Evolutionary conservation across 768 basidiomycete species (phyloP).

Genomic region (Lentinula sp.): DNA sequence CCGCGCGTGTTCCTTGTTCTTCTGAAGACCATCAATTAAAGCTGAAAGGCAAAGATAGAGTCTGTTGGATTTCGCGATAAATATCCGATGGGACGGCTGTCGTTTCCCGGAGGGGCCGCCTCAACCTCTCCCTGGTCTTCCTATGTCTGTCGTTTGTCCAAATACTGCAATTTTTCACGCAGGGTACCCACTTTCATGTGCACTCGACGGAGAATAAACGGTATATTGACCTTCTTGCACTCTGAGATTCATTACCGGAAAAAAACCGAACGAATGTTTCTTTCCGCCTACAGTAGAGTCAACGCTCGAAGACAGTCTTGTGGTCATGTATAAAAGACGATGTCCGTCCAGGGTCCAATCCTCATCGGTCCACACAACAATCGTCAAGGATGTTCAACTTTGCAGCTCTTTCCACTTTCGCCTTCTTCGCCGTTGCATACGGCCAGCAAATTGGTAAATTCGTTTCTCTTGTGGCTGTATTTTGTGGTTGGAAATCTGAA

Average conservation of each 20-base stretch:
- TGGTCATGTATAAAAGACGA: not conserved
- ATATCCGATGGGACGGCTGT: slow-evolving; percentile 1
- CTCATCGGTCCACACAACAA: slow-evolving; percentile 5
- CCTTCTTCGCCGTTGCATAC: slow-evolving; percentile 6
- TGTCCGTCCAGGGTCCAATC: not conserved
- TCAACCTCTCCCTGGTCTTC: not conserved
- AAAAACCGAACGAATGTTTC: not conserved
- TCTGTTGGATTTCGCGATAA: not conserved
- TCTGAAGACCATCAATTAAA: not conserved
- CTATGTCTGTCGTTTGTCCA: not conserved
- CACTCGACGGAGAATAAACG: not conserved
- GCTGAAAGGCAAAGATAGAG: not conserved
- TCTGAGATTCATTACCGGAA: not conserved
- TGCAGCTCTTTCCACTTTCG: not conserved
- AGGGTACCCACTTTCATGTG: not conserved
- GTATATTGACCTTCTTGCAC: not conserved
- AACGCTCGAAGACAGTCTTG: not conserved
- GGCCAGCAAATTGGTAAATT: slow-evolving; percentile 3
- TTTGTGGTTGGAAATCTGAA: not conserved
- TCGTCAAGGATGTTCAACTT: not conserved
- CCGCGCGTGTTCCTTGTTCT: not conserved
- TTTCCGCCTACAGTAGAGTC: not conserved
- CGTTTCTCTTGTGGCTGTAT: not conserved
- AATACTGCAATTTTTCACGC: not conserved
- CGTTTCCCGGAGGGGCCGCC: not conserved